Evolutionary conservation across 2,329 filamentous ascomycete genomes (phyloP).

Genomic region (Saccharata proteae): DNA sequence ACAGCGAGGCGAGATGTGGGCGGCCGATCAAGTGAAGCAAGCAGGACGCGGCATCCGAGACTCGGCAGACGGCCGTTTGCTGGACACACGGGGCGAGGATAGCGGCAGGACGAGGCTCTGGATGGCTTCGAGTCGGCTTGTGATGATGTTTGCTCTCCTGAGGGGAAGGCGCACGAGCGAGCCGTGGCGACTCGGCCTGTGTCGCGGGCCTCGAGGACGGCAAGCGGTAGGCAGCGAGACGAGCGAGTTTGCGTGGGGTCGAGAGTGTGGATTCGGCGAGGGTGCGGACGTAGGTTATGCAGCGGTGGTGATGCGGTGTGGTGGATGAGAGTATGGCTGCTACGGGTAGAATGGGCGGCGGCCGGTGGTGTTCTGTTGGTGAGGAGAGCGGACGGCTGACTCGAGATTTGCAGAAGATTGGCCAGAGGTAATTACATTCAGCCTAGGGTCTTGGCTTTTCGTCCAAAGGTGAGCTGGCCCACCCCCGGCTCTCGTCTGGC

Average conservation of each 20-base stretch:
- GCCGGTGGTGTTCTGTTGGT: conserved; percentile 5
- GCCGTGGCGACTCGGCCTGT: conserved; percentile 7
- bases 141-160: conserved; percentile 11
- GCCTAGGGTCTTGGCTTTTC: no score
- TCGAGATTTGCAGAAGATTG: no score
- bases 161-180: conserved; percentile 10
- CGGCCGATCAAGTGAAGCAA: neutral
- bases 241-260: no score
- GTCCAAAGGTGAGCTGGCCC: no score
- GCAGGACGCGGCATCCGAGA: conserved; percentile 9
- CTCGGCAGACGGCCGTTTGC: conserved; percentile 10
- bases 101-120: conserved; percentile 4
- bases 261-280: conserved; percentile 1
- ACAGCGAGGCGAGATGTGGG: neutral
- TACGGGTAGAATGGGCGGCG: conserved; percentile 3
- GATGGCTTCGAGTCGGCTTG: conserved; percentile 4
- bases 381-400: no score
- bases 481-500: no score
- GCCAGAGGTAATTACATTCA: no score
- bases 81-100: conserved; percentile 9
- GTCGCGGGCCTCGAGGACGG: conserved; percentile 2
- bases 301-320: conserved; percentile 5
- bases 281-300: conserved; percentile 6
- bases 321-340: conserved; percentile 3
- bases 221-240: no score